Percentiles rank a stretch among this genome's conserved stretches.
phyloP scores from a whole-genome alignment of 2,329 filamentous ascomycete species.

The Alternaria brassicicola region DNA sequence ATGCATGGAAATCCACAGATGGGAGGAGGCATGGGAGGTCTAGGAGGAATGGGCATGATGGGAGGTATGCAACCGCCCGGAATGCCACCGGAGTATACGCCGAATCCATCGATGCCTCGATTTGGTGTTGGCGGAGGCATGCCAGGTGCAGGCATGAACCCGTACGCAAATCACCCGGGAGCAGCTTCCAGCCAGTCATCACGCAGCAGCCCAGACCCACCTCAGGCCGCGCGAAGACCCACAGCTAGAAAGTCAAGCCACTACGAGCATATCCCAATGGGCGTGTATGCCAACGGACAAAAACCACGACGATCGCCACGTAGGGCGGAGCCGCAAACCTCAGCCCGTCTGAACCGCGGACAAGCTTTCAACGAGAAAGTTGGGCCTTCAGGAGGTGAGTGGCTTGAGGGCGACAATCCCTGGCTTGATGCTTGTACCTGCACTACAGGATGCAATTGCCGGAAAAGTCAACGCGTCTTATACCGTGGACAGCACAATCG shows the following conservation, averaged over 20 bases:
- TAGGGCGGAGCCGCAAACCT: constrained; percentile 6
- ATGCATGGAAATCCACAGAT: not conserved
- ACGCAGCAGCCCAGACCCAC: not conserved
- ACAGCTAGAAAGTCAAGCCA: not conserved
- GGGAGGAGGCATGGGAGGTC: not conserved
- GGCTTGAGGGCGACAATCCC: constrained; percentile 28
- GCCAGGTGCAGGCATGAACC: not conserved
- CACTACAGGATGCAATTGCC: constrained; percentile 36
- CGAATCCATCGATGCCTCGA: constrained; percentile 9
- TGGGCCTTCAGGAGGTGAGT: constrained; percentile 28
- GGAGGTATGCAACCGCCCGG: constrained; percentile 5
- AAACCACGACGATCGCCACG: not conserved
- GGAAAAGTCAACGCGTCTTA: constrained; percentile 36
- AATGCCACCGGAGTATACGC: constrained; percentile 16
- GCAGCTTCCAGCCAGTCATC: constrained; percentile 5
- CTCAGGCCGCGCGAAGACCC: not conserved
- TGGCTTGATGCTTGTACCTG: constrained; percentile 42
- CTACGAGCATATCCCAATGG: constrained; percentile 23
- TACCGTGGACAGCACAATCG: constrained; percentile 21
- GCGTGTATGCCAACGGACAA: constrained; percentile 14
- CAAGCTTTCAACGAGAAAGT: constrained; percentile 12
- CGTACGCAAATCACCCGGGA: constrained; percentile 5
- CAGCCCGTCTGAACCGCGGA: constrained; percentile 16
- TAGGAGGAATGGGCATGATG: constrained; percentile 3
- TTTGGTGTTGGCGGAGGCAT: not conserved